phyloP scores from a whole-genome alignment of 192 early-diverging fungal species.

The Coemansia pectinata region DNA sequence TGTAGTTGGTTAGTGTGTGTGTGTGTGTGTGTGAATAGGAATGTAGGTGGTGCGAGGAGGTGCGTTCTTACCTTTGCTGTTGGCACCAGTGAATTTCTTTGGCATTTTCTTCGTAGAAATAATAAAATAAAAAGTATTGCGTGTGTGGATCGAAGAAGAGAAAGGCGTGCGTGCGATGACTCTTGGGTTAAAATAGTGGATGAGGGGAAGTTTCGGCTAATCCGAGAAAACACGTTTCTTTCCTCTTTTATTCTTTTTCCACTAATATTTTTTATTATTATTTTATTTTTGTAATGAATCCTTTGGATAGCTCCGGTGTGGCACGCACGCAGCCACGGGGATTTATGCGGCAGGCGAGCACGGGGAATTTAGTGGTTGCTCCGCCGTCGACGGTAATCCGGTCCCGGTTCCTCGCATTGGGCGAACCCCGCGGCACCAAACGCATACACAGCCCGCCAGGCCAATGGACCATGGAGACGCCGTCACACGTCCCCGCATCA shows the following conservation, averaged over 20 bases:
- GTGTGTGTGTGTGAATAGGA: background rate
- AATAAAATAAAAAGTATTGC: background rate
- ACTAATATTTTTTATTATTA: background rate
- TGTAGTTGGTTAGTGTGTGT: background rate
- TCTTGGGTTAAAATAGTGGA: background rate
- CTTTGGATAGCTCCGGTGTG: background rate
- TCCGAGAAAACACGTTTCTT: background rate
- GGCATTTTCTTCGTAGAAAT: conserved; percentile 33
- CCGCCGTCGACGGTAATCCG: conserved; percentile 48
- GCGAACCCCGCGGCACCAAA: conserved; percentile 34
- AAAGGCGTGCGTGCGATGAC: background rate
- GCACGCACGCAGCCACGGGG: background rate
- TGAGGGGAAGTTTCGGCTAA: background rate
- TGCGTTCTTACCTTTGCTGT: conserved; percentile 50
- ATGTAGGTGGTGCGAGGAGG: background rate
- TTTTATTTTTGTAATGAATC: background rate
- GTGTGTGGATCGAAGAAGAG: background rate
- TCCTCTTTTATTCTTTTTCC: background rate
- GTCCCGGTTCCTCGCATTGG: conserved; percentile 33
- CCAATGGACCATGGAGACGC: conserved; percentile 19
- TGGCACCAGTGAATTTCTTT: conserved; percentile 60
- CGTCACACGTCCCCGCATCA: background rate
- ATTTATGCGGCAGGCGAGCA: conserved; percentile 1
- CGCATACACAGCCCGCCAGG: conserved; percentile 28
- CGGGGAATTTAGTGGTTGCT: background rate